Evolutionary conservation across 2,329 filamentous ascomycete species (phyloP).

Genomic region (Claviceps fusiformis): DNA sequence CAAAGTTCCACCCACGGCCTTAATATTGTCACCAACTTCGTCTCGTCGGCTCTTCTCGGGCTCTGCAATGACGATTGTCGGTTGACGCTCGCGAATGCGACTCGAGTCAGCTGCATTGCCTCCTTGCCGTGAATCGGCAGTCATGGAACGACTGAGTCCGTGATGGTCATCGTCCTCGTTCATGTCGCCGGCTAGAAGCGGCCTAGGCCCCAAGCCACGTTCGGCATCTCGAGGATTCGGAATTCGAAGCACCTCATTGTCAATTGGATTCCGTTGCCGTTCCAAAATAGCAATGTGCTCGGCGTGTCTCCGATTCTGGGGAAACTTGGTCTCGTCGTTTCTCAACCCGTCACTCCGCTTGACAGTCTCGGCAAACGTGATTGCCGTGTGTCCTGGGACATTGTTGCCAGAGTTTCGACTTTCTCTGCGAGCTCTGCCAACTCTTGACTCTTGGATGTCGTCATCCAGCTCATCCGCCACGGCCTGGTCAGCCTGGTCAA

Average conservation of each 20-base stretch:
- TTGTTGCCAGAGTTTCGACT: slow-evolving; percentile 1
- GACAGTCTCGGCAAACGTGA: slow-evolving; percentile 57
- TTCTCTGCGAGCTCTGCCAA: background rate
- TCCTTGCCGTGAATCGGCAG: slow-evolving; percentile 15
- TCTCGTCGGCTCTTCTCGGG: slow-evolving; percentile 31
- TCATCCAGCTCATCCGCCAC: slow-evolving; percentile 3
- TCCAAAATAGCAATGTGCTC: slow-evolving; percentile 83
- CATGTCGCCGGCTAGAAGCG: slow-evolving; percentile 29
- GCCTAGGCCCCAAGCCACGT: slow-evolving; percentile 56
- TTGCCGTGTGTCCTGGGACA: slow-evolving; percentile 21
- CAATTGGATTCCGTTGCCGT: slow-evolving; percentile 65
- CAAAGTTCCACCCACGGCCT: slow-evolving; percentile 26
- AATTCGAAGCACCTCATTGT: slow-evolving; percentile 66
- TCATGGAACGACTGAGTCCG: slow-evolving; percentile 11
- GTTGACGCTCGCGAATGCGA: slow-evolving; percentile 25
- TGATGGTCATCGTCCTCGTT: slow-evolving; percentile 21
- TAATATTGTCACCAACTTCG: slow-evolving; percentile 27
- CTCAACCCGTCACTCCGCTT: slow-evolving; percentile 43
- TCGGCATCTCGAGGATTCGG: slow-evolving; percentile 87
- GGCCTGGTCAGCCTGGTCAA: slow-evolving; percentile 1
- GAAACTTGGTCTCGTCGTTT: slow-evolving; percentile 31
- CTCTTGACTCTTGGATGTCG: background rate
- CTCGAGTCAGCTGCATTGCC: slow-evolving; percentile 11
- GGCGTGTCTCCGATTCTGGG: slow-evolving; percentile 45
- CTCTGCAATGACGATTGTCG: slow-evolving; percentile 55